Conservation (phyloP, 495 filamentous ascomycete genomes). For the Penicillium riverlandense region DNA sequence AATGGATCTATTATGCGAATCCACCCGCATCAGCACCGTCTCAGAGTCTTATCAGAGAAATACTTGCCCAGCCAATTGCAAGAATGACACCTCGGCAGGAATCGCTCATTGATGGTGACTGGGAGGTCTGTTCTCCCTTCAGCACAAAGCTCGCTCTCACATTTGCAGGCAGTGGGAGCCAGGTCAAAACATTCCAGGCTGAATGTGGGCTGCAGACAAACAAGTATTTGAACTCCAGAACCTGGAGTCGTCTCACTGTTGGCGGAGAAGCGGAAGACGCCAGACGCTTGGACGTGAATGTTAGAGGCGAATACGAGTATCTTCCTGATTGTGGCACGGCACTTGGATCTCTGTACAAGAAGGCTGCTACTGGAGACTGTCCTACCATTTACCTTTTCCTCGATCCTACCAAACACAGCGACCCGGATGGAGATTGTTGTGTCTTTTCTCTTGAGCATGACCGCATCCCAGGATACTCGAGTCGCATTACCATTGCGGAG, state of each 20-base stretch:
- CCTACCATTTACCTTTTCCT: slow-evolving; percentile 56
- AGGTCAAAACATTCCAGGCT: slow-evolving; percentile 18
- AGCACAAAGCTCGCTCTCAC: slow-evolving; percentile 13
- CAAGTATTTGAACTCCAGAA: slow-evolving; percentile 22
- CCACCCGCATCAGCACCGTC: slow-evolving; percentile 24
- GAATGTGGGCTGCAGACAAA: slow-evolving; percentile 33
- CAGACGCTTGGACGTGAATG: slow-evolving; percentile 27
- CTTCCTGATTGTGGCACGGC: slow-evolving; percentile 64
- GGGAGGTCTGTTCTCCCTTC: slow-evolving; percentile 44
- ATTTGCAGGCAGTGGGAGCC: slow-evolving; percentile 16
- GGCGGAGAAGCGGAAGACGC: slow-evolving; percentile 18
- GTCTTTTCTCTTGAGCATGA: slow-evolving; percentile 53
- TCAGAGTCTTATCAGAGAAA: slow-evolving; percentile 34
- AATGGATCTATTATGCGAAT: slow-evolving; percentile 53
- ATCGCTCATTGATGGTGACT: slow-evolving; percentile 36
- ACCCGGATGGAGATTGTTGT: slow-evolving; percentile 47
- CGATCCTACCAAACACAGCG: slow-evolving; percentile 45
- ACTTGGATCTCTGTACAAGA: slow-evolving; percentile 47
- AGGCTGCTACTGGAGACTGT: slow-evolving; percentile 5
- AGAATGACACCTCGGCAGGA: slow-evolving; percentile 30
- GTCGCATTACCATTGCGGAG: slow-evolving; percentile 41
- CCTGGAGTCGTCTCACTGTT: slow-evolving; percentile 34
- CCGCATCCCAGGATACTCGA: slow-evolving; percentile 46
- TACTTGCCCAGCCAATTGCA: slow-evolving; percentile 49
- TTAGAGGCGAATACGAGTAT: slow-evolving; percentile 50